A percentile compares a stretch with the other conserved stretches of the same genome.
These are phyloP conservation scores for Penicillium chermesinum DNA, from an alignment of 495 filamentous ascomycete species.

Conservation along the genomic window DNA sequence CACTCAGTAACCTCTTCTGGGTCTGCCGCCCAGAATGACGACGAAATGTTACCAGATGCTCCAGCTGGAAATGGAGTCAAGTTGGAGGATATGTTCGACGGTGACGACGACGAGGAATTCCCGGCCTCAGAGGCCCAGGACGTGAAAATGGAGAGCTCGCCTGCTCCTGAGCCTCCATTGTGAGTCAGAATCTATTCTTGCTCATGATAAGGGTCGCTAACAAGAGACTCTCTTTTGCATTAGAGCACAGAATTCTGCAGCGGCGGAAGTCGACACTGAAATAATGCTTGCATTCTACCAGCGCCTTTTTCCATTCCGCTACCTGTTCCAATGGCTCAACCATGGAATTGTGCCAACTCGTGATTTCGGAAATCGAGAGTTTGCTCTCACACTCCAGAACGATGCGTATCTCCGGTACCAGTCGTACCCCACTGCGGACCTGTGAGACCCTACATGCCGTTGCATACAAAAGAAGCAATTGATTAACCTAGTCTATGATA, in stretches of 20 bases:
- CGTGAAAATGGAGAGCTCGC: slow-evolving; percentile 40
- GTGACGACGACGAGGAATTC: slow-evolving; percentile 75
- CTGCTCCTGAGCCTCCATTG: slow-evolving; percentile 36
- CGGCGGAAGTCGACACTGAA: slow-evolving; percentile 63
- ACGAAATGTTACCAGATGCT: slow-evolving; percentile 40
- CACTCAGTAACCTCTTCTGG: slow-evolving; percentile 44
- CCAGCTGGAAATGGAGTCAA: slow-evolving; percentile 47
- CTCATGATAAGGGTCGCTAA: neutral
- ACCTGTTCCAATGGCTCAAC: slow-evolving; percentile 97
- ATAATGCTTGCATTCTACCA: slow-evolving; percentile 90
- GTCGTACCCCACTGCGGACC: slow-evolving; percentile 77
- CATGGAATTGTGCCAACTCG: slow-evolving; percentile 78
- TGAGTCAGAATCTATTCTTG: slow-evolving; percentile 21
- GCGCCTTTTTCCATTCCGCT: slow-evolving; percentile 90
- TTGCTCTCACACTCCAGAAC: slow-evolving; percentile 85
- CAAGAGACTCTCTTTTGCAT: neutral
- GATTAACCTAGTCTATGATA: slow-evolving; percentile 26
- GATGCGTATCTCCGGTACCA: slow-evolving; percentile 92
- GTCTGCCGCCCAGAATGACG: slow-evolving; percentile 25
- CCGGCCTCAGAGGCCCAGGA: slow-evolving; percentile 50
- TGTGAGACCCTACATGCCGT: slow-evolving; percentile 49
- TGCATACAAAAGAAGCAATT: neutral
- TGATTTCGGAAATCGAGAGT: slow-evolving; percentile 91
- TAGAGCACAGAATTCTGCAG: slow-evolving; percentile 23
- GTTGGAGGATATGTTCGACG: slow-evolving; percentile 75